Evolutionary conservation across 768 basidiomycete genomes (phyloP), one percentile per base, ranked within the genome.

Genomic region (Pilatotrama ljubarskyi): DNA sequence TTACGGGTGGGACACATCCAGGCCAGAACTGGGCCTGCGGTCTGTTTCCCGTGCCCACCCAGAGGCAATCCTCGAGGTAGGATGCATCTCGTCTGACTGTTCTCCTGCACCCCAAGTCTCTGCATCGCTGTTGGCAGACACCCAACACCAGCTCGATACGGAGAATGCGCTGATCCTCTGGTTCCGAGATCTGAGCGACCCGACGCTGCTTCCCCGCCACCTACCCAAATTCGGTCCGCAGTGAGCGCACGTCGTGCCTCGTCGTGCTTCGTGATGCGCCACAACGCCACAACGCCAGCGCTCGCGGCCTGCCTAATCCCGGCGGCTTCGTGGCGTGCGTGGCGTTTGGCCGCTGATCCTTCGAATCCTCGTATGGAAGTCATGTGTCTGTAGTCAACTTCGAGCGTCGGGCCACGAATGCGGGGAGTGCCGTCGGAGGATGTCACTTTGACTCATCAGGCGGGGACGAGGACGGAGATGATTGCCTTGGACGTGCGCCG

Each of bases 181-280:
- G 26, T 2, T 10, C 32, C 53, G 42, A 42, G 53, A 24, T 17
- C 18, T 32, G 43, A 44, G 32, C 35, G 3, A 38, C 35, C 29
- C 10, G 10, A 10, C 14, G 32, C 22, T 17, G 25, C n/a, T 36
- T 42, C 6, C 42, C 20, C 44, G 20, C 44, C 20, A 20, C 24
- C 15, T 14, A 7, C 3, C 20, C 13, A 13, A 13, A 25, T 24
- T 1, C 18, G 11, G 44, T 7, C 5, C 6, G 24, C 15, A 25
- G 44, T 20, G 8, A 20, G 44, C 14, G 44, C 5, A 46, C 24
- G 44, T 26, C 47, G 20, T 22, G 20, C 20, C 25, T n/a, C 48
- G 17, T 7, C 29, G 10, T 15, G 22, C 44, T 47, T 55, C 54
- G 35, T 55, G 54, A 55, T 55, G 44, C 35, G 54, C 54, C 54